phyloP scores from a whole-genome alignment of 768 basidiomycete species.

The Porphyrellus cyaneotinctus region DNA sequence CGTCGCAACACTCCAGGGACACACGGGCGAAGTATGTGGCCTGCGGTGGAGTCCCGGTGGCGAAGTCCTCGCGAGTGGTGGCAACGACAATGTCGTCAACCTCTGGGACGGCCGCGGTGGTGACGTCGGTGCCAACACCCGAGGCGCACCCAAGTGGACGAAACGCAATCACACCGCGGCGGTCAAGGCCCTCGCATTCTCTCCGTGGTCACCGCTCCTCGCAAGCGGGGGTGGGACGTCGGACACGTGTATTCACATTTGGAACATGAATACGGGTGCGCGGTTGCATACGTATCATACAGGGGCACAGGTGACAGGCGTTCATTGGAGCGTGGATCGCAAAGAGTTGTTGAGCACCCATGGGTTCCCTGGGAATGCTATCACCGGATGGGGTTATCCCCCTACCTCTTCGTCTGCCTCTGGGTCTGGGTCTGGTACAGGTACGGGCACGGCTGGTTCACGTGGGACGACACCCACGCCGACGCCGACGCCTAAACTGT shows the following conservation, averaged over 20 bases:
- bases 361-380: slow-evolving; percentile 85
- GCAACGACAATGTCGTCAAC: slow-evolving; percentile 97
- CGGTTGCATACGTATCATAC: slow-evolving; percentile 84
- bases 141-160: slow-evolving; percentile 78
- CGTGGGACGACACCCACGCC: slow-evolving; percentile 18
- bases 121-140: slow-evolving; percentile 41
- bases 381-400: slow-evolving; percentile 85
- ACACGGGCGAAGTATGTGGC: slow-evolving; percentile 91
- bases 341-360: slow-evolving; percentile 93
- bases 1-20: slow-evolving; percentile 85
- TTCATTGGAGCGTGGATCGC: slow-evolving; percentile 81
- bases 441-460: slow-evolving; percentile 23
- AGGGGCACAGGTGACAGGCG: slow-evolving; percentile 86
- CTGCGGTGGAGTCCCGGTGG: slow-evolving; percentile 87
- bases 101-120: slow-evolving; percentile 90
- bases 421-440: slow-evolving; percentile 42
- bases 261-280: slow-evolving; percentile 91
- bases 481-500: slow-evolving; percentile 19
- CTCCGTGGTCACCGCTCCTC: slow-evolving; percentile 89
- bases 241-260: slow-evolving; percentile 86
- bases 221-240: slow-evolving; percentile 94
- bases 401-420: slow-evolving; percentile 31
- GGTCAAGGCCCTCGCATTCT: slow-evolving; percentile 91
- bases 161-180: slow-evolving; percentile 91
- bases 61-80: slow-evolving; percentile 88